Percentiles rank a stretch among this genome's conserved stretches.
These are phyloP conservation scores for Micractinium sp. DNA, from an alignment of 139 green algal genomes.

Conservation along the genomic window DNA sequence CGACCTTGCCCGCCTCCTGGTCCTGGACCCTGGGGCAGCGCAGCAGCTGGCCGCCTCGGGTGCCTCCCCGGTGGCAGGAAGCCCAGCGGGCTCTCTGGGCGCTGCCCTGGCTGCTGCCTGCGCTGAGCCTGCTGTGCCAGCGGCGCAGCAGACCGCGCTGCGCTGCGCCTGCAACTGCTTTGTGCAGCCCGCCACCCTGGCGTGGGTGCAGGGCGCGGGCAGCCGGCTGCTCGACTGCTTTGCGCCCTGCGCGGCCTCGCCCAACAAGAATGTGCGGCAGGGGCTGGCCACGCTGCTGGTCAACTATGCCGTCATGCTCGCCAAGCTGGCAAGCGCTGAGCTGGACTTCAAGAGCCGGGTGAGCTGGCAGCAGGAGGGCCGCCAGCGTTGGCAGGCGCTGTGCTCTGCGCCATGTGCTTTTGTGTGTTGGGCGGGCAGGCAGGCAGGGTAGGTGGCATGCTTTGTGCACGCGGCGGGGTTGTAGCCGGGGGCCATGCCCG, in stretches of 20 bases:
- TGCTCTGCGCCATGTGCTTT: background rate
- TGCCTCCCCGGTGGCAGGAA: background rate
- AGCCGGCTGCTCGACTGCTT: constrained; percentile 59
- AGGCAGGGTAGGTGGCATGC: background rate
- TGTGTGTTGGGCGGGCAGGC: background rate
- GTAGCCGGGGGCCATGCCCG: no score
- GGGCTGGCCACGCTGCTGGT: constrained; percentile 70
- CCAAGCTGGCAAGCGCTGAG: constrained; percentile 27
- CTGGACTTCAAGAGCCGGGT: constrained; percentile 54
- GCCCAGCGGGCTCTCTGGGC: constrained; percentile 41
- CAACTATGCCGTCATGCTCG: constrained; percentile 64
- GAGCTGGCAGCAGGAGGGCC: background rate
- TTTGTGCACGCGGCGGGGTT: no score
- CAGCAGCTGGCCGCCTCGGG: constrained; percentile 38
- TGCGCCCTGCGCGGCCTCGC: constrained; percentile 1
- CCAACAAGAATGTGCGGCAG: constrained; percentile 67
- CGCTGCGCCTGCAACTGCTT: constrained; percentile 71
- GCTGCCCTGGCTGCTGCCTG: constrained; percentile 43
- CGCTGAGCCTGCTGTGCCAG: constrained; percentile 20
- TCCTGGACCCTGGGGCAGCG: constrained; percentile 50
- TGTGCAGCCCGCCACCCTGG: constrained; percentile 40
- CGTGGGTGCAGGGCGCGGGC: constrained; percentile 43
- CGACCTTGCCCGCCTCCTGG: constrained; percentile 72
- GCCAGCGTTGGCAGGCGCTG: background rate
- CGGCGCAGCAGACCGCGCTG: constrained; percentile 69